Evolutionary conservation across 768 basidiomycete species (phyloP).

Genomic region (Termitomyces sp.): DNA sequence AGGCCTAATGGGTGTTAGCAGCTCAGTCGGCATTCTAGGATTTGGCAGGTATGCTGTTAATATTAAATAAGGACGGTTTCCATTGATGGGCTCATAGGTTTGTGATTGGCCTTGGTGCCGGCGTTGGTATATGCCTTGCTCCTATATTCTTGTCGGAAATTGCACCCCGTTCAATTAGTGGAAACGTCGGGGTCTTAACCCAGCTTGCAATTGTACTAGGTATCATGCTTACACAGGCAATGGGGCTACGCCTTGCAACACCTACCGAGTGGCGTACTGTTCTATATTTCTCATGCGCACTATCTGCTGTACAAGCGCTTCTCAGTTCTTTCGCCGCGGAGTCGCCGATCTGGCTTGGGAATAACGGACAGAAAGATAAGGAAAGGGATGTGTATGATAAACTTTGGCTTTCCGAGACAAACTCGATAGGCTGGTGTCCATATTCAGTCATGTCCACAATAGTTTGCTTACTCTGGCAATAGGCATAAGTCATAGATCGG

Average conservation of each 20-base stretch:
- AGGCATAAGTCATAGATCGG: conserved; percentile 2
- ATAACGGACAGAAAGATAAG: conserved; percentile 42
- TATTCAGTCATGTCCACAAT: not conserved
- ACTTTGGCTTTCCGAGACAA: conserved; percentile 46
- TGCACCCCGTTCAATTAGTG: conserved; percentile 69
- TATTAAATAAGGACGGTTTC: not conserved
- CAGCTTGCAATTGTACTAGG: conserved; percentile 82
- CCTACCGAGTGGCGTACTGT: conserved; percentile 70
- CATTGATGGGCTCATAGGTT: conserved; percentile 32
- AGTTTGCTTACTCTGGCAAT: not conserved
- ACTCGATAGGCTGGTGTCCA: conserved; percentile 20
- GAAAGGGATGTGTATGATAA: conserved; percentile 38
- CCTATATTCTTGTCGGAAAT: conserved; percentile 87
- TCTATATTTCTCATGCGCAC: conserved; percentile 49
- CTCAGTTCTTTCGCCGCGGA: conserved; percentile 53
- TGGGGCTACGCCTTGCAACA: conserved; percentile 68
- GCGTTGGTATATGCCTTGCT: conserved; percentile 70
- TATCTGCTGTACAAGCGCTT: conserved; percentile 55
- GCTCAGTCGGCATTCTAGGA: conserved; percentile 46
- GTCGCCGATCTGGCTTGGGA: conserved; percentile 63
- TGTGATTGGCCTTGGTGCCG: conserved; percentile 64
- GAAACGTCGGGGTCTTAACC: conserved; percentile 76
- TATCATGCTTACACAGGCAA: conserved; percentile 78
- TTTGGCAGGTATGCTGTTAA: conserved; percentile 53
- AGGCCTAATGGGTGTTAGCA: conserved; percentile 58